A percentile compares a stretch with the other conserved stretches of the same genome.
phyloP scores from a whole-genome alignment of 2,329 filamentous ascomycete species.

The Lachnellula cervina region DNA sequence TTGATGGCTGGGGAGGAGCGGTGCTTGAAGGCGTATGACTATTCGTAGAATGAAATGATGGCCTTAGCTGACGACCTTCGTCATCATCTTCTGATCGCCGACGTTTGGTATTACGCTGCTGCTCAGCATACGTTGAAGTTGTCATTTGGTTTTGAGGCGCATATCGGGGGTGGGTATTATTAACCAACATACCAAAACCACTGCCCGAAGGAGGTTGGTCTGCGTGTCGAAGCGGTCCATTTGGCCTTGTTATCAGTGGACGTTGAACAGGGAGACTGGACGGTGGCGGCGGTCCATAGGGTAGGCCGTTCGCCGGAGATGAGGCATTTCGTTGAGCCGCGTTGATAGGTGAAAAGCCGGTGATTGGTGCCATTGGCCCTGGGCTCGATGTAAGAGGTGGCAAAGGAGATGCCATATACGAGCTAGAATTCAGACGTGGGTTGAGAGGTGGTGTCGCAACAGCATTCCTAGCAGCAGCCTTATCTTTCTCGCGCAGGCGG shows the following conservation, averaged over 20 bases:
- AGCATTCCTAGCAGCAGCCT: constrained; percentile 9
- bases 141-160: constrained; percentile 2
- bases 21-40: not conserved
- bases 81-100: not conserved
- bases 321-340: not conserved
- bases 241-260: not conserved
- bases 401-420: not conserved
- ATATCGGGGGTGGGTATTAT: not conserved
- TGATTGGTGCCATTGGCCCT: not conserved
- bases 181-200: not conserved
- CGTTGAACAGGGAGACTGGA: not conserved
- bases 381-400: not conserved
- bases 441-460: not conserved
- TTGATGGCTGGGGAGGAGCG: not conserved
- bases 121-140: not conserved
- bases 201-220: not conserved
- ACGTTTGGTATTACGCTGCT: constrained; percentile 1
- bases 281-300: not conserved
- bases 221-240: not conserved
- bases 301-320: not conserved
- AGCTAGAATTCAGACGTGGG: not conserved
- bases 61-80: not conserved
- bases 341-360: constrained; percentile 10
- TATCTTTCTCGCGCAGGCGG: constrained; percentile 26
- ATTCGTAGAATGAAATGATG: not conserved